phyloP scores from a whole-genome alignment of 805 yeast species.

The Millerozyma miso region DNA sequence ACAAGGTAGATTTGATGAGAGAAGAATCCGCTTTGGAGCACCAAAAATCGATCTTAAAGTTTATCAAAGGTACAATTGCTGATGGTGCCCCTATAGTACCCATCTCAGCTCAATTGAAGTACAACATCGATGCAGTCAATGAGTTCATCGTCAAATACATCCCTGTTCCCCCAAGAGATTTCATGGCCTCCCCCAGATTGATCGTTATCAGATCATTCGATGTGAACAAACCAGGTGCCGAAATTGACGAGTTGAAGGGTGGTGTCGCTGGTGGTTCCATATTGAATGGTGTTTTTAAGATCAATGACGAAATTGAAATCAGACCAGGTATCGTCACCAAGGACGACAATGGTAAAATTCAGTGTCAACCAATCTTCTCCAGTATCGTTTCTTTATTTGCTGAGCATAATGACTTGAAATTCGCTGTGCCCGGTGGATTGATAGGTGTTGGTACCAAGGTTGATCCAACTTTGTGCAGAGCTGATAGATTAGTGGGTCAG shows the following conservation, averaged over 20 bases:
- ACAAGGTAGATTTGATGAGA: slow-evolving; percentile 97
- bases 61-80: slow-evolving; percentile 96
- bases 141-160: slow-evolving; percentile 92
- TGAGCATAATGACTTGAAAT: slow-evolving; percentile 94
- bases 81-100: slow-evolving; percentile 99
- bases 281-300: slow-evolving; percentile 91
- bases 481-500: slow-evolving; percentile 98
- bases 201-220: slow-evolving; percentile 98
- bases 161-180: slow-evolving; percentile 96
- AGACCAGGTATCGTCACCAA: slow-evolving; percentile 99
- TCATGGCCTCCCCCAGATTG: slow-evolving; percentile 86
- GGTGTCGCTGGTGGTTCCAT: slow-evolving; percentile 99
- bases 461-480: slow-evolving; percentile 98
- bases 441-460: slow-evolving; percentile 99
- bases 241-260: slow-evolving; percentile 93
- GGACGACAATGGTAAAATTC: slow-evolving; percentile 81
- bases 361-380: slow-evolving; percentile 93
- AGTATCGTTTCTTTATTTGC: slow-evolving; percentile 93
- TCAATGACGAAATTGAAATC: slow-evolving; percentile 98
- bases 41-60: slow-evolving; percentile 84
- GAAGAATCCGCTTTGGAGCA: slow-evolving; percentile 96
- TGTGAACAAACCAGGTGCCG: slow-evolving; percentile 98
- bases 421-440: slow-evolving; percentile 99
- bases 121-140: slow-evolving; percentile 97
- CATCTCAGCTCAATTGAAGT: slow-evolving; percentile 96